Evolutionary conservation across 179 eudicot genomes (phyloP), one percentile per base, ranked within the genome.

Genomic region (Drosera spatulata): DNA sequence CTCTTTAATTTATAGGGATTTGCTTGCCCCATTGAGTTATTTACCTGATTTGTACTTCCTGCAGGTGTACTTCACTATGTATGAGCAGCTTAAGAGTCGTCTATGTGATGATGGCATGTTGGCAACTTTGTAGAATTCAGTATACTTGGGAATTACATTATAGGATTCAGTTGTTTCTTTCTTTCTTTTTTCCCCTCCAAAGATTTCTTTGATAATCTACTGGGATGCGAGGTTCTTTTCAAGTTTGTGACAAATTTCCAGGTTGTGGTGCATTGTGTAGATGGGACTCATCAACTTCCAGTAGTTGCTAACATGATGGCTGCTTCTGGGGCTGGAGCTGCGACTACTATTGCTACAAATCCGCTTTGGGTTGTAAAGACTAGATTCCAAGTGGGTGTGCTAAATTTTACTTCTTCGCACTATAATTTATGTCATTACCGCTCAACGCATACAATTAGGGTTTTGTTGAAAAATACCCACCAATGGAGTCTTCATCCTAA

Each of bases 331-430:
- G 99, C 99, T 68, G 99, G 99, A 64, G 90, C 90, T 66, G 93
- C 95, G 39, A 93, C 99, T 4, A 73, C 84, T 47, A 71, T 84
- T 70, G 84, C 69, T 50, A 93, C 96, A 44, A 93, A 89, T 77
- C 99, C 99, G 66, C 88, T 93, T 61, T 93, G 99, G 99, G 99
- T 89, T 74, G 96, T 93, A 41, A 93, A 93, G 80, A 93, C 96
- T 12, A 75, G 99, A 74, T 74, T 93, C 59, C 99, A 93, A 75
- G 99, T 93, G 68, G 59, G 75, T 61, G 50, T 64, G 37, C 47
- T 5, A 42, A 57, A 60, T 54, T 39, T 47, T 55, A 41, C 48
- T 46, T 22, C 33, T 22, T 22, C 33, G 33, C 1, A 22, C 33
- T 22, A 22, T 22, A 22, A 22, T 22, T 22, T 22, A 22, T 22